Conservation (phyloP, 805 yeast genomes). For the Ascoidea tarda region DNA sequence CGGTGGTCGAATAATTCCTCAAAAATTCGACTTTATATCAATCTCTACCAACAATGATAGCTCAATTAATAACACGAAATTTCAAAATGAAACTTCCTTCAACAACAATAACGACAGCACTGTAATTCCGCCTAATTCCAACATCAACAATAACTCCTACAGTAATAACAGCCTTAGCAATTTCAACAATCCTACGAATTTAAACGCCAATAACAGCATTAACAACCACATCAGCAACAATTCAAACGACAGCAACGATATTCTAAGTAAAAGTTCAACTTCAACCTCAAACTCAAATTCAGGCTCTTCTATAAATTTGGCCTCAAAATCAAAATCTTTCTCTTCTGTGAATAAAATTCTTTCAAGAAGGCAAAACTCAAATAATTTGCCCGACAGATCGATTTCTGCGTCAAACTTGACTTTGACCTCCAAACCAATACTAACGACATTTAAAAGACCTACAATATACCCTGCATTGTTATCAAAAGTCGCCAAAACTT, state of each 20-base stretch:
- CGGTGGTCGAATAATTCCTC: background rate
- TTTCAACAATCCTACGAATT: background rate
- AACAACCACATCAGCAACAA: too few relatives aligned
- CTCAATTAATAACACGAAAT: background rate
- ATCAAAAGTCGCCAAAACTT: constrained; percentile 70
- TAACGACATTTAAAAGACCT: constrained; percentile 26
- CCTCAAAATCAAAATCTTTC: background rate
- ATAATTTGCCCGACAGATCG: background rate
- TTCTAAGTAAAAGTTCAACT: background rate
- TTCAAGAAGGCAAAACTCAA: background rate
- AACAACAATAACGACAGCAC: too few relatives aligned
- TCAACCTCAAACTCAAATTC: background rate
- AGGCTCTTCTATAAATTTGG: background rate
- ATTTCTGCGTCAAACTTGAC: constrained; percentile 17
- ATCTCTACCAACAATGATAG: too few relatives aligned
- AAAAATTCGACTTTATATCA: background rate
- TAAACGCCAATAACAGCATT: too few relatives aligned
- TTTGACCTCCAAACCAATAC: background rate
- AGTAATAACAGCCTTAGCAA: background rate
- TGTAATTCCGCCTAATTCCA: background rate
- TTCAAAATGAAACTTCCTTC: background rate
- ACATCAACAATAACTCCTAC: too few relatives aligned
- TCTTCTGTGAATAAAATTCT: background rate
- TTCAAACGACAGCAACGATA: background rate
- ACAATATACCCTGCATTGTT: constrained; percentile 81